Base-by-base conservation (phyloP, 306 rosid genomes). In the Cucurbita moschata region DNA sequence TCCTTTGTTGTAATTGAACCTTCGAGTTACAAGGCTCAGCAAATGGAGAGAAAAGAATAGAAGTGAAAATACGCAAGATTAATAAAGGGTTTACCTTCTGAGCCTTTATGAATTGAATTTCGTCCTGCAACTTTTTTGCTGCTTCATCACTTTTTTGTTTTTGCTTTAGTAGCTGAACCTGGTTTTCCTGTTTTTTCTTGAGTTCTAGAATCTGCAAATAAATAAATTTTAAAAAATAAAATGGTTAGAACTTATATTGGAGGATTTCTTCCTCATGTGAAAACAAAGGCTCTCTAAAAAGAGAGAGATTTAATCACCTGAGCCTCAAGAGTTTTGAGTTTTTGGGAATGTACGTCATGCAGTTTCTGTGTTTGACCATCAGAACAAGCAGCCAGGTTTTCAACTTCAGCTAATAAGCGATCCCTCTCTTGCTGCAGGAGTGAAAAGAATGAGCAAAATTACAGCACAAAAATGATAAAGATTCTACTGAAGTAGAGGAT, bases 101-200 rank as follows among this genome's bases (percentile, higher is more conserved):
- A 75, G 97, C 96, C 78, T 95, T 95, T 81, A 95, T 95, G 76
- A 85, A 89, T 55, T 95, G 99, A 80, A 95, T 95, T 86, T 95
- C 99, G 56, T 91, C 99, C 83, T 89, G 97, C 84, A 95, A 87
- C 75, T 92, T 84, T 87, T 91, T 91, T 38, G 99, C 87, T 23
- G 99, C 96, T 79, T 95, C 99, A 74, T 95, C 99, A 85, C 99
- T 91, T 76, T 95, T 95, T 82, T 95, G 99, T 81, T 95, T 95
- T 91, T 91, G 99, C 90, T 91, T 95, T 79, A 89, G 53, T 78
- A 95, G 96, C 75, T 88, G 99, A 66, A 95, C 99, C 86, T 95
- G 99, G 81, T 85, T 89, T 85, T 95, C 99, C 81, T 95, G 99
- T 82, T 91, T 95, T 89, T 89, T 95, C 91, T 89, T 95, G 76